A percentile compares a stretch with the other conserved stretches of the same genome.
These are phyloP conservation scores for Pseudoperonospora humuli DNA, from an alignment of 352 stramenopile genomes.

Conservation along the genomic window DNA sequence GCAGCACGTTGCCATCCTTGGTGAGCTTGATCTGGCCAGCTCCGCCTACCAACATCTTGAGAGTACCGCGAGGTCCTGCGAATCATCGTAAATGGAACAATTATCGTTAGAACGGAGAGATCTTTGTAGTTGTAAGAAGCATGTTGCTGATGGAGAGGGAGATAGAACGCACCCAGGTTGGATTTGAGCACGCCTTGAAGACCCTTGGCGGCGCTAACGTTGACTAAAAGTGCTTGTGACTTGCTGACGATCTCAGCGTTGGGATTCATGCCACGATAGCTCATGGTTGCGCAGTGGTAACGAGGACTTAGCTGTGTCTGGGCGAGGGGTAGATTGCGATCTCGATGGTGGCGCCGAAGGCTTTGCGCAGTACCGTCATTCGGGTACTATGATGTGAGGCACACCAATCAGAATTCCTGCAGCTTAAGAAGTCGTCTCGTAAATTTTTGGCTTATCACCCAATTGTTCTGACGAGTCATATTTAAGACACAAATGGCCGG, in stretches of 20 bases:
- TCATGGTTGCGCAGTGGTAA: constrained; percentile 29
- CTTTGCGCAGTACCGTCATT: constrained; percentile 1
- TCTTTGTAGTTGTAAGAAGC: constrained; percentile 1
- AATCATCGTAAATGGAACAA: too few species aligned
- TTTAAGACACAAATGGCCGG: too few species aligned
- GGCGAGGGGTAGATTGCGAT: constrained; percentile 29
- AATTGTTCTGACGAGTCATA: too few species aligned
- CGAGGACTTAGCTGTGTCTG: constrained; percentile 2
- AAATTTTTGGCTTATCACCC: too few species aligned
- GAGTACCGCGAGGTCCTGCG: constrained; percentile 92
- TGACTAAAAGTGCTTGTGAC: constrained; percentile 93
- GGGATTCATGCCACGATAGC: constrained; percentile 85
- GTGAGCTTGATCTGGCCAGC: constrained; percentile 99
- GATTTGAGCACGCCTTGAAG: constrained; percentile 94
- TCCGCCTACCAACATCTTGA: constrained; percentile 99
- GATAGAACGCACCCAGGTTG: constrained; percentile 78
- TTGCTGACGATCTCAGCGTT: constrained; percentile 97
- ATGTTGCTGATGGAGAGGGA: too few species aligned
- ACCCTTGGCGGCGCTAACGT: constrained; percentile 95
- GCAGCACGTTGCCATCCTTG: constrained; percentile 98
- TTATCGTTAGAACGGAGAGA: background rate
- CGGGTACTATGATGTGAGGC: too few species aligned
- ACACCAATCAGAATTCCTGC: background rate
- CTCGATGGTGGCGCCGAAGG: constrained; percentile 16
- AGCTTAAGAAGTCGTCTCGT: too few species aligned